Evolutionary conservation across 352 stramenopile genomes (phyloP).

Genomic region (Halophytophthora batemanensis): DNA sequence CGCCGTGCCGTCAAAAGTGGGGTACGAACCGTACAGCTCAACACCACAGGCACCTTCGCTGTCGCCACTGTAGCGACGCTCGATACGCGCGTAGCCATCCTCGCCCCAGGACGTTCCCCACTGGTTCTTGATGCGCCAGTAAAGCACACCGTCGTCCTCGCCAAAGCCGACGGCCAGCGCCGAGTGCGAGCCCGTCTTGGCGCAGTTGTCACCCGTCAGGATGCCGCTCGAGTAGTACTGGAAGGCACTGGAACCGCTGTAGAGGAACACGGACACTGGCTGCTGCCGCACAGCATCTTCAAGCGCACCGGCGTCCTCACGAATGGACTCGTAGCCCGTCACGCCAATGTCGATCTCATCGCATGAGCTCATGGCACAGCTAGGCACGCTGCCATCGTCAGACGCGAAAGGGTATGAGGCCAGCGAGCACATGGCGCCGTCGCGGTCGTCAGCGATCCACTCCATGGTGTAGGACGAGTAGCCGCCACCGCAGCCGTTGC

Average conservation of each 20-base stretch:
- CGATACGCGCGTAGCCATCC: slow-evolving; percentile 60
- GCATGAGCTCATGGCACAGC: slow-evolving; percentile 35
- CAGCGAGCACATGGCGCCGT: slow-evolving; percentile 54
- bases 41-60: slow-evolving; percentile 57
- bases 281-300: slow-evolving; percentile 46
- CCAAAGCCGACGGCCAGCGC: slow-evolving; percentile 63
- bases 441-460: slow-evolving; percentile 44
- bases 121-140: slow-evolving; percentile 75
- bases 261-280: slow-evolving; percentile 59
- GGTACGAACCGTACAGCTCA: slow-evolving; percentile 53
- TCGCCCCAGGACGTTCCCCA: slow-evolving; percentile 72
- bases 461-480: slow-evolving; percentile 59
- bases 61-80: slow-evolving; percentile 43
- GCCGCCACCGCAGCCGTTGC: slow-evolving; percentile 53
- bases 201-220: slow-evolving; percentile 52
- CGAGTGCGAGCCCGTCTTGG: slow-evolving; percentile 54
- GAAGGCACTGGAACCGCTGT: slow-evolving; percentile 57
- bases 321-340: slow-evolving; percentile 45
- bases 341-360: slow-evolving; percentile 43
- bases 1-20: slow-evolving; percentile 32
- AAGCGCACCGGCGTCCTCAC: slow-evolving; percentile 30
- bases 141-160: slow-evolving; percentile 39
- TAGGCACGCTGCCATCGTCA: slow-evolving; percentile 24
- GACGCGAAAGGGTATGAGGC: slow-evolving; percentile 51
- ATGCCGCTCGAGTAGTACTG: slow-evolving; percentile 64